Base-by-base conservation (phyloP, 2,329 filamentous ascomycete species). In the Corinectria fuckeliana region DNA sequence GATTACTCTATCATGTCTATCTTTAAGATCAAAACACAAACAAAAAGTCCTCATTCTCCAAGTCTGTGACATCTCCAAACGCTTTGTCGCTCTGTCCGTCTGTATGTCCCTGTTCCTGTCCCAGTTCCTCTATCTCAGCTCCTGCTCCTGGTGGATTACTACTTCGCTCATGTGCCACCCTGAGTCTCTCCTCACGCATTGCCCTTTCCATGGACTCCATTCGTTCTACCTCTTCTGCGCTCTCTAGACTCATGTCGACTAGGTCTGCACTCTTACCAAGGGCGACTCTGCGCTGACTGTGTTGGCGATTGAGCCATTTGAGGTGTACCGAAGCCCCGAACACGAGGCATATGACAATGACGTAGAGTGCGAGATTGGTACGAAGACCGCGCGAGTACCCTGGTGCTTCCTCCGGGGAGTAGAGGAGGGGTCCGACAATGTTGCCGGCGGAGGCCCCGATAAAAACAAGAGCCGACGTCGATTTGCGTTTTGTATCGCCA, bases 401-500 rank as follows among this genome's bases (percentile, higher is more conserved):
- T 71, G 58, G 75, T 64, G 52, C 76, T 71, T 71, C 77, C 54
- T 80, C 80, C 0, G 85, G 83, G 4, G 83, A 87, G 71, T 88
- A 91, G 0, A 90, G 77, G 45, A 87, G 81, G 0, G 88, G 88
- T 0, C 88, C 88, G 20, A 90, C 77, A 32, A 90, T 85, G 64
- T 91, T 91, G 5, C 88, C 88, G 1, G 82, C 83, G 50, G 84
- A 88, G 58, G 87, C 84, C 4, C 87, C 86, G 45, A 91, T 81
- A 66, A 91, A 88, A 1, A 91, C 77, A 6, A 89, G 78, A 11
- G 82, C 87, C 0, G 87, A 89, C 0, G 84, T 88, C 9, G 84
- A 82, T 68, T 90, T 90, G 62, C 86, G 85, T 74, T 91, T 91
- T 0, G 88, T 91, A 68, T 91, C 87, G 1, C 88, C 88, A 0